phyloP scores from a whole-genome alignment of 805 yeast species.

The Schwanniomyces sp. region DNA sequence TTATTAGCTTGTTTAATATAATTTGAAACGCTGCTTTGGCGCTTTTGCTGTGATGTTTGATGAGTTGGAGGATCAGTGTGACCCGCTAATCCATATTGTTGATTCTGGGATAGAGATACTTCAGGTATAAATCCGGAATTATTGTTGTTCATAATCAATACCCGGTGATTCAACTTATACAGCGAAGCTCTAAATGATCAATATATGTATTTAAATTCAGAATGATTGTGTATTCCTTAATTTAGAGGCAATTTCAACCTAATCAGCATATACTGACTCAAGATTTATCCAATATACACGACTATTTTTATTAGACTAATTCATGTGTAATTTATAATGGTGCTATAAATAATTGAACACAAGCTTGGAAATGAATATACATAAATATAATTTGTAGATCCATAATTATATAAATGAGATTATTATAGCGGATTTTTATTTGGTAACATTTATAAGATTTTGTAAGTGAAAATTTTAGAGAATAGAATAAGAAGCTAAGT shows the following conservation, averaged over 20 bases:
- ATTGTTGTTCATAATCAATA: conserved; percentile 8
- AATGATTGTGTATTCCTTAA: neutral
- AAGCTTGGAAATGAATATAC: no score
- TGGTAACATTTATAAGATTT: no score
- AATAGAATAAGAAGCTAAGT: no score
- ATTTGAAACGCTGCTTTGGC: conserved; percentile 40
- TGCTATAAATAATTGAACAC: neutral
- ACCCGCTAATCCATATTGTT: conserved; percentile 2
- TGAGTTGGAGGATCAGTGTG: conserved; percentile 9
- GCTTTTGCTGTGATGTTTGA: conserved; percentile 29
- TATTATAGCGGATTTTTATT: no score
- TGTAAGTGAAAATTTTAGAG: no score
- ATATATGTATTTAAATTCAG: neutral
- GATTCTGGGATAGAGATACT: conserved; percentile 4
- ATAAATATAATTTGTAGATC: no score
- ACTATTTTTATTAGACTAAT: neutral
- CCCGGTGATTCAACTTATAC: neutral
- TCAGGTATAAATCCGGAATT: conserved; percentile 4
- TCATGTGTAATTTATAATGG: neutral
- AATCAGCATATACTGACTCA: neutral
- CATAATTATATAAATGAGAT: no score
- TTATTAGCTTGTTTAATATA: conserved; percentile 33
- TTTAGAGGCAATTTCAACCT: conserved; percentile 1
- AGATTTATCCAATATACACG: neutral
- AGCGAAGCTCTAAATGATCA: neutral